Evolutionary conservation across 768 basidiomycete species (phyloP).

Genomic region (Grammothele lineata): DNA sequence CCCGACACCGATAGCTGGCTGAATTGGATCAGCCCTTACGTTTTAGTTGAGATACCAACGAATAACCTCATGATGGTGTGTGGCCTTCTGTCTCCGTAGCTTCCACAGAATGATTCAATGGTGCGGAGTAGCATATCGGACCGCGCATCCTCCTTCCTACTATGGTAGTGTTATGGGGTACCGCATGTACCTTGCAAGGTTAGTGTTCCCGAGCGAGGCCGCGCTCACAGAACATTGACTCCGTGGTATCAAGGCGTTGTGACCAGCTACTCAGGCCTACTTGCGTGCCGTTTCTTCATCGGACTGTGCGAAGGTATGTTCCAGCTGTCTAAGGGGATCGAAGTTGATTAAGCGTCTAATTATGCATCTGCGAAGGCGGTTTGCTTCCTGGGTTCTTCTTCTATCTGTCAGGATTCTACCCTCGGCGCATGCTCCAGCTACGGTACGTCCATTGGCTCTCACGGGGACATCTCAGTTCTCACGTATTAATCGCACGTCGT

Average conservation of each 20-base stretch:
- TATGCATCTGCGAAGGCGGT: conserved; percentile 29
- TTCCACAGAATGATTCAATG: too few species aligned
- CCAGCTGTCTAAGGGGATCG: too few species aligned
- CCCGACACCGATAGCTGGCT: conserved; percentile 13
- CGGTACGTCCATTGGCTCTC: conserved; percentile 17
- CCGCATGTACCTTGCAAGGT: conserved; percentile 63
- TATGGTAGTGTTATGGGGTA: conserved; percentile 65
- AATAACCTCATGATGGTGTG: conserved; percentile 21
- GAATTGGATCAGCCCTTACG: conserved; percentile 24
- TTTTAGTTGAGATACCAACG: conserved; percentile 22
- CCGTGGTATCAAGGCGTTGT: conserved; percentile 34
- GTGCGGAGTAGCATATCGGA: conserved; percentile 44
- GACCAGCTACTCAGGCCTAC: conserved; percentile 47
- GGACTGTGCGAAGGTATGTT: conserved; percentile 58
- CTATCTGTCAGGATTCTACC: conserved; percentile 27
- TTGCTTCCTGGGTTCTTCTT: conserved; percentile 38
- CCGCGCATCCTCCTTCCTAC: conserved; percentile 60
- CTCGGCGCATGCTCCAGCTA: conserved; percentile 25
- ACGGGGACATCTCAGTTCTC: conserved; percentile 15
- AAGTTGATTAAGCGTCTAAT: background rate
- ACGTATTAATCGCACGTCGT: conserved; percentile 26
- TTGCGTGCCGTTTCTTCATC: conserved; percentile 43
- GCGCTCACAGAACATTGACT: background rate
- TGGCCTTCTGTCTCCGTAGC: background rate
- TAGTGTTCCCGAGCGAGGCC: background rate